Evolutionary conservation across 495 filamentous ascomycete genomes (phyloP).

Genomic region (Penicillium cosmopolitanum): DNA sequence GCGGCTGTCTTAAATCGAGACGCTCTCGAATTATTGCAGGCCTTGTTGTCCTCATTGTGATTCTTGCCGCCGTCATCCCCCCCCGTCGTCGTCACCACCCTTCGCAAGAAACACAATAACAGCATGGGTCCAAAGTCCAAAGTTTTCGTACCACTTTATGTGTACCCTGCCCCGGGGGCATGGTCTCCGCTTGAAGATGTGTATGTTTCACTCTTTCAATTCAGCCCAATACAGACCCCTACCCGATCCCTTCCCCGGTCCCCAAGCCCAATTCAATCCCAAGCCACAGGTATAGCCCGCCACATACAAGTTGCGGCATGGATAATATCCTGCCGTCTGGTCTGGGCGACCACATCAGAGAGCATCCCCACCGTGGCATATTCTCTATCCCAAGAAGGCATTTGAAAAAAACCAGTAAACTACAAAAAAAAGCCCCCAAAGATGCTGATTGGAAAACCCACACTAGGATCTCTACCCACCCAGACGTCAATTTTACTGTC

Average conservation of each 20-base stretch:
- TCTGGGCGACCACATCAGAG: constrained; percentile 12
- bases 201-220: constrained; percentile 39
- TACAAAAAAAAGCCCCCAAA: constrained; percentile 1
- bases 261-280: constrained; percentile 20
- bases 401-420: constrained; percentile 15
- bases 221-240: constrained; percentile 16
- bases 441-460: constrained; percentile 6
- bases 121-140: constrained; percentile 48
- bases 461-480: constrained; percentile 46
- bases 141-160: constrained; percentile 59
- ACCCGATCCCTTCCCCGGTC: constrained; percentile 15
- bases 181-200: constrained; percentile 54
- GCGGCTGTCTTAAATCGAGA: constrained; percentile 34
- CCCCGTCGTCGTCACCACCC: constrained; percentile 37
- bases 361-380: constrained; percentile 13
- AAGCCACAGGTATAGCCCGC: constrained; percentile 28
- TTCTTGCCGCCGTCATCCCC: constrained; percentile 42
- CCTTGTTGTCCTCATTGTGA: constrained; percentile 32
- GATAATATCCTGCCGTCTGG: constrained; percentile 10
- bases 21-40: constrained; percentile 34
- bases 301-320: constrained; percentile 16
- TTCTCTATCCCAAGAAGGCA: constrained; percentile 2
- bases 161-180: constrained; percentile 54
- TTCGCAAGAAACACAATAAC: constrained; percentile 37
- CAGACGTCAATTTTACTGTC: constrained; percentile 53